Conservation (phyloP, 2,329 filamentous ascomycete genomes). For the Atkinsonella texensis region DNA sequence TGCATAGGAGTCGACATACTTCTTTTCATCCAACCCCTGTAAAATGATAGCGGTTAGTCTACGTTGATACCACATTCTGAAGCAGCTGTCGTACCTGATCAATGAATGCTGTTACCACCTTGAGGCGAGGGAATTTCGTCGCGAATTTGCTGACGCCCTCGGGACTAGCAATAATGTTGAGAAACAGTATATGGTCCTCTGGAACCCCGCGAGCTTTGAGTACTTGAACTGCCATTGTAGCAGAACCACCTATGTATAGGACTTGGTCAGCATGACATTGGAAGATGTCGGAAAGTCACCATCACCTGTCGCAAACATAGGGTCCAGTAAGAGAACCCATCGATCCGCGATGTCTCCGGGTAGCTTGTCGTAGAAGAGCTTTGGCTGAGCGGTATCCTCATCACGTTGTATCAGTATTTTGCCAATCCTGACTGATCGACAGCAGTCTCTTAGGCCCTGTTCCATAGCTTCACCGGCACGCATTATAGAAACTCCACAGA, state of each 20-base stretch:
- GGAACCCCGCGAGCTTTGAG: slow-evolving; percentile 82
- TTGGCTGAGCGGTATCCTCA: slow-evolving; percentile 84
- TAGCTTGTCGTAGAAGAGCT: slow-evolving; percentile 95
- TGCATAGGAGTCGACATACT: slow-evolving; percentile 41
- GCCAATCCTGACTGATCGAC: slow-evolving; percentile 91
- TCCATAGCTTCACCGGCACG: slow-evolving; percentile 97
- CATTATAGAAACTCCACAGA: slow-evolving; percentile 98
- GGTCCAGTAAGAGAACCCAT: slow-evolving; percentile 89
- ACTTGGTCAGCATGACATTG: neutral
- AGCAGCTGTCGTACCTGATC: slow-evolving; percentile 47
- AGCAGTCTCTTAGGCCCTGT: slow-evolving; percentile 90
- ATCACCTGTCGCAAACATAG: slow-evolving; percentile 95
- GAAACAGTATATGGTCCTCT: slow-evolving; percentile 88
- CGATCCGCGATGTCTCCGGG: slow-evolving; percentile 84
- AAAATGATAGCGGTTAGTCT: slow-evolving; percentile 1
- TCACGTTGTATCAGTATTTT: slow-evolving; percentile 98
- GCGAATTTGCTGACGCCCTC: slow-evolving; percentile 86
- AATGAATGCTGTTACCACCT: slow-evolving; percentile 91
- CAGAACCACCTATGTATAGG: slow-evolving; percentile 60
- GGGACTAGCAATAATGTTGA: slow-evolving; percentile 96
- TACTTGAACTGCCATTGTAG: slow-evolving; percentile 93
- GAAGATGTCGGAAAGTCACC: neutral
- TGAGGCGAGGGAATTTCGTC: slow-evolving; percentile 73
- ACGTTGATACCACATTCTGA: neutral
- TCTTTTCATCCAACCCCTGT: slow-evolving; percentile 87